Evolutionary conservation across 177 flowering plant species (phyloP).

Genomic region (Vitis hybrid): DNA sequence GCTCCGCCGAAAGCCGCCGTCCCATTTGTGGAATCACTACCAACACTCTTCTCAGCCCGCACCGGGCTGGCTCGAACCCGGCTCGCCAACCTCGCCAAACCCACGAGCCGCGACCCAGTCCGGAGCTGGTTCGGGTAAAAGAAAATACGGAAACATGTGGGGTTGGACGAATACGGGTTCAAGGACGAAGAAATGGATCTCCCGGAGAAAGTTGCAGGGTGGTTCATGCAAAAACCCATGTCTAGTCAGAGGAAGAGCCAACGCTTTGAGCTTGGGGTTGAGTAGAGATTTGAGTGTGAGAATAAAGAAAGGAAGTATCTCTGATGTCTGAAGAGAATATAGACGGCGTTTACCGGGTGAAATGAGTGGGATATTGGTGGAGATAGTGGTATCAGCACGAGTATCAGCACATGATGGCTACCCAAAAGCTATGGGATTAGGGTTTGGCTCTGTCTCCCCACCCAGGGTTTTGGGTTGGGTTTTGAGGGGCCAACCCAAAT

Average conservation of each 20-base stretch:
- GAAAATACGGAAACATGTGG: conserved; percentile 5
- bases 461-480: too few species aligned
- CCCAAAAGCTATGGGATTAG: too few species aligned
- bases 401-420: too few species aligned
- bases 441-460: too few species aligned
- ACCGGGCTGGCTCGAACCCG: not conserved
- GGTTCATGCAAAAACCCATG: conserved; percentile 27
- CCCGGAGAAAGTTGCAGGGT: conserved; percentile 17
- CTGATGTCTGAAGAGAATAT: too few species aligned
- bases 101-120: conserved; percentile 4
- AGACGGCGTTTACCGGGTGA: too few species aligned
- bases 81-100: not conserved
- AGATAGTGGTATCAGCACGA: too few species aligned
- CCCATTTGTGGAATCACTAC: not conserved
- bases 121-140: conserved; percentile 15
- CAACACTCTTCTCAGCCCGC: conserved; percentile 5
- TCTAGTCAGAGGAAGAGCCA: not conserved
- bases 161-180: not conserved
- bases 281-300: too few species aligned
- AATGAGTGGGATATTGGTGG: too few species aligned
- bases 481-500: too few species aligned
- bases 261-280: too few species aligned
- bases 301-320: too few species aligned
- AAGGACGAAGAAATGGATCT: conserved; percentile 12
- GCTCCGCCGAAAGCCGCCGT: conserved; percentile 12